A percentile compares a stretch with the other conserved stretches of the same genome.
Conservation (phyloP, 805 yeast species). For the Candida nonsorbophila region DNA sequence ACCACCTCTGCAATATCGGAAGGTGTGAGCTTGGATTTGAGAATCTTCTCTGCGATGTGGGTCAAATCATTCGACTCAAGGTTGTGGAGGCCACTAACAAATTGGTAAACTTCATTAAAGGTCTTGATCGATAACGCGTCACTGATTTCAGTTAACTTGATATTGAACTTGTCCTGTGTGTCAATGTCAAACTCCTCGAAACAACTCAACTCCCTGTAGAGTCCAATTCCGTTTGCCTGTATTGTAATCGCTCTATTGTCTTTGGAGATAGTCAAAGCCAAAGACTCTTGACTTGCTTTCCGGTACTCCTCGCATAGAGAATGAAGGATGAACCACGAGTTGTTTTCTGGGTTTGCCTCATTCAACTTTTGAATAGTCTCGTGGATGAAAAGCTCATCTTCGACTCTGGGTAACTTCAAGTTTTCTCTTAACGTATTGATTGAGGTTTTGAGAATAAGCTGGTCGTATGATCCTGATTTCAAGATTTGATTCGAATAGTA, state of each 20-base stretch:
- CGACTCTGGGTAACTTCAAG: slow-evolving; percentile 4
- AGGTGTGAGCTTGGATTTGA: slow-evolving; percentile 20
- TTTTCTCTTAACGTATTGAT: slow-evolving; percentile 46
- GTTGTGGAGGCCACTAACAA: slow-evolving; percentile 1
- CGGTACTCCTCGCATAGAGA: slow-evolving; percentile 68
- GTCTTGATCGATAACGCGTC: slow-evolving; percentile 24
- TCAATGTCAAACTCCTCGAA: slow-evolving; percentile 20
- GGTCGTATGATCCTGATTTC: slow-evolving; percentile 45
- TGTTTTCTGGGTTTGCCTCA: slow-evolving; percentile 27
- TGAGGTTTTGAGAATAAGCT: slow-evolving; percentile 47
- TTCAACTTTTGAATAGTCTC: slow-evolving; percentile 14
- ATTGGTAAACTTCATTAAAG: slow-evolving; percentile 14
- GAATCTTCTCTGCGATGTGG: slow-evolving; percentile 16
- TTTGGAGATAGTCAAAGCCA: slow-evolving; percentile 35
- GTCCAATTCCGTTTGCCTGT: slow-evolving; percentile 29
- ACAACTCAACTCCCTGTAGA: slow-evolving; percentile 25
- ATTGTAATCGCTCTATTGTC: slow-evolving; percentile 13
- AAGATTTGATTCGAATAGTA: slow-evolving; percentile 43
- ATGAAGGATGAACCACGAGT: slow-evolving; percentile 66
- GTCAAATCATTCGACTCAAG: slow-evolving; percentile 8
- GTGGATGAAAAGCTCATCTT: slow-evolving; percentile 12
- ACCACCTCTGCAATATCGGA: slow-evolving; percentile 15
- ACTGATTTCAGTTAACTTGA: slow-evolving; percentile 17
- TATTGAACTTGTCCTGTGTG: slow-evolving; percentile 8
- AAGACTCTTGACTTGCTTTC: slow-evolving; percentile 54